Percentiles rank a stretch among this genome's conserved stretches.
phyloP scores from a whole-genome alignment of 1,284 basidiomycete genomes.

The Moniliella sp. region DNA sequence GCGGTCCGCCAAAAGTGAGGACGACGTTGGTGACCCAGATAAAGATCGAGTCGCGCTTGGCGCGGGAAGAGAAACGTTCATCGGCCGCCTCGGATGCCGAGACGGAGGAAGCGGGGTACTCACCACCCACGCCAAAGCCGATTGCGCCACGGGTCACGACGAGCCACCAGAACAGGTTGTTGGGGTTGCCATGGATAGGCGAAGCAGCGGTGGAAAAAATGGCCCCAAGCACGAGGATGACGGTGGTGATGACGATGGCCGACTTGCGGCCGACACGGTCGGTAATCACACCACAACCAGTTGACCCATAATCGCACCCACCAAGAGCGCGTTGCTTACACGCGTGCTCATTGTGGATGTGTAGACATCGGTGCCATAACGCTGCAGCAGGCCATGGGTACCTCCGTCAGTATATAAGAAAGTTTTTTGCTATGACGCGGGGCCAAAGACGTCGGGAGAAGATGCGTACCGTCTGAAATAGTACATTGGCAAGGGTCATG shows the following conservation, averaged over 20 bases:
- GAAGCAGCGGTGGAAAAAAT: conserved; percentile 51
- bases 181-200: conserved; percentile 41
- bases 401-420: no score
- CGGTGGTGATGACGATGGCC: conserved; percentile 43
- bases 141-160: conserved; percentile 51
- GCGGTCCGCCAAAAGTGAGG: conserved; percentile 37
- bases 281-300: conserved; percentile 48
- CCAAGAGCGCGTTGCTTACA: conserved; percentile 51
- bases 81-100: conserved; percentile 52
- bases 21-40: conserved; percentile 49
- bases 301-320: conserved; percentile 50
- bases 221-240: conserved; percentile 50
- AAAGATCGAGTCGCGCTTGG: conserved; percentile 50
- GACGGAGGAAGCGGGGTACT: conserved; percentile 50
- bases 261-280: conserved; percentile 43
- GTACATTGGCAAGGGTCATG: conserved; percentile 15
- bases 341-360: conserved; percentile 46
- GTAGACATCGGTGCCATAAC: conserved; percentile 38
- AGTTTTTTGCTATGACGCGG: no score
- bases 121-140: conserved; percentile 53
- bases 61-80: conserved; percentile 42
- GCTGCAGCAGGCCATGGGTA: no score
- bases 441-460: no score
- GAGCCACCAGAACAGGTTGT: conserved; percentile 54
- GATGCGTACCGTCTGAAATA: no score